These are phyloP conservation scores for Yamadazyma scolyti DNA, from an alignment of 805 yeast genomes.

Conservation along the genomic window DNA sequence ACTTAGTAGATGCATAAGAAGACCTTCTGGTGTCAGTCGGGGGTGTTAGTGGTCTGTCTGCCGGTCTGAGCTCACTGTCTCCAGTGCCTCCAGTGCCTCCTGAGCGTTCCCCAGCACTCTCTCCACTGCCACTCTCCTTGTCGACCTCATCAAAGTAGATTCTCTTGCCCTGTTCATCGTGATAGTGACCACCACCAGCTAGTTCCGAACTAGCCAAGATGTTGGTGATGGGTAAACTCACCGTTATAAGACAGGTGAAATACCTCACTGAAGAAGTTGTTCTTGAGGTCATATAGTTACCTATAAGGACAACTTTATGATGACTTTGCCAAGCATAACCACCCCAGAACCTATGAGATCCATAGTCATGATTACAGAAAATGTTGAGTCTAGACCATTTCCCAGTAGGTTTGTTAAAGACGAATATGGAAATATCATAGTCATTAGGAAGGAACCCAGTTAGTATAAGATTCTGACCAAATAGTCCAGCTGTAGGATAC, in stretches of 20 bases:
- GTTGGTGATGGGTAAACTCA: slow-evolving; percentile 55
- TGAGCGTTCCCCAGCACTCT: slow-evolving; percentile 3
- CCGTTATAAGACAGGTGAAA: slow-evolving; percentile 46
- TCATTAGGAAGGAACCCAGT: slow-evolving; percentile 55
- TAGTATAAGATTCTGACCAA: slow-evolving; percentile 63
- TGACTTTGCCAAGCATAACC: slow-evolving; percentile 76
- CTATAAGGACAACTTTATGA: slow-evolving; percentile 63
- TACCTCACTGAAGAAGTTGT: slow-evolving; percentile 47
- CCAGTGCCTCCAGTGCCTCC: slow-evolving; percentile 2
- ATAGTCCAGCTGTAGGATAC: slow-evolving; percentile 58
- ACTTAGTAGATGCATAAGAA: slow-evolving; percentile 12
- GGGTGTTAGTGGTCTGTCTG: slow-evolving; percentile 9
- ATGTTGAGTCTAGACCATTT: slow-evolving; percentile 64
- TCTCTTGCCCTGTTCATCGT: slow-evolving; percentile 15
- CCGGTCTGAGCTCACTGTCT: background rate
- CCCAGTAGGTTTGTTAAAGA: slow-evolving; percentile 51
- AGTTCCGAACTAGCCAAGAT: slow-evolving; percentile 41
- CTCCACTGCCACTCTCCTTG: slow-evolving; percentile 8
- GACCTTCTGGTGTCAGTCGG: slow-evolving; percentile 10
- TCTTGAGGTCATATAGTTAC: slow-evolving; percentile 43
- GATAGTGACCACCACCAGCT: slow-evolving; percentile 25
- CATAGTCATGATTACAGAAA: slow-evolving; percentile 48
- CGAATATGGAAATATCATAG: slow-evolving; percentile 44
- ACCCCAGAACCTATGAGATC: slow-evolving; percentile 61
- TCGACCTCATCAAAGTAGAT: slow-evolving; percentile 10